Percentiles rank a stretch among this genome's conserved stretches.
Conservation (phyloP, 2,329 filamentous ascomycete species). For the Trichoderma sp. region DNA sequence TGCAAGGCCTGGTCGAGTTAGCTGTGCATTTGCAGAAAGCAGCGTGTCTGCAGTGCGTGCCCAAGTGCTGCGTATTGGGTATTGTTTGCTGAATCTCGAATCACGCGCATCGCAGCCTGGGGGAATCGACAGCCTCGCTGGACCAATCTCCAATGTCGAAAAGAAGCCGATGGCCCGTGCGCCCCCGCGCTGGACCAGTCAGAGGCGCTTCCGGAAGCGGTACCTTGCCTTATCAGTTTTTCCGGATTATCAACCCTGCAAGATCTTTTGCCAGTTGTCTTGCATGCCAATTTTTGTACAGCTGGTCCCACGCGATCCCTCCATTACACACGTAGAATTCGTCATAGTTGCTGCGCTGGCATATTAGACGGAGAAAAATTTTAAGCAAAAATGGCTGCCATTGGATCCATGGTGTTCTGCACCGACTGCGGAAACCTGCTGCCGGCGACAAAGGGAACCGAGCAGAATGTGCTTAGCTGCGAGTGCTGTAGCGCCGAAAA, state of each 20-base stretch:
- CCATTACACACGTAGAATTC: conserved; percentile 15
- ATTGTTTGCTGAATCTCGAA: conserved; percentile 17
- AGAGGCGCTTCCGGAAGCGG: conserved; percentile 31
- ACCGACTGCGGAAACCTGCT: conserved; percentile 89
- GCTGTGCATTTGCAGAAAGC: neutral
- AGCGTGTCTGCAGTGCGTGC: conserved; percentile 19
- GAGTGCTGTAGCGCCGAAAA: conserved; percentile 85
- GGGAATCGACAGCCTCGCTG: conserved; percentile 30
- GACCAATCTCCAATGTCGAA: conserved; percentile 15
- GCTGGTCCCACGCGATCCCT: conserved; percentile 22
- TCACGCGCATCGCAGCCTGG: conserved; percentile 25
- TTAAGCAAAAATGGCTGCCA: conserved; percentile 68
- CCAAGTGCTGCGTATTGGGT: conserved; percentile 13
- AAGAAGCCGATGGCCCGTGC: conserved; percentile 19
- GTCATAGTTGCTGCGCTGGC: conserved; percentile 20
- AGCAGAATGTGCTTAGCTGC: conserved; percentile 76
- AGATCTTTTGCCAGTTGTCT: conserved; percentile 27
- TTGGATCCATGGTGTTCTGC: conserved; percentile 91
- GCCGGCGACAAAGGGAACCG: conserved; percentile 74
- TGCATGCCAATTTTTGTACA: conserved; percentile 33
- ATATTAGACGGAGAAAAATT: conserved; percentile 4
- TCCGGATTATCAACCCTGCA: conserved; percentile 31
- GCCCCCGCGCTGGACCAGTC: conserved; percentile 5
- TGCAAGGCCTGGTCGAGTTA: neutral
- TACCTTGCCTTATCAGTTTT: conserved; percentile 36